A percentile compares a stretch with the other conserved stretches of the same genome.
phyloP scores from a whole-genome alignment of 805 yeast species.

The Cyberlindnera lachancei region DNA sequence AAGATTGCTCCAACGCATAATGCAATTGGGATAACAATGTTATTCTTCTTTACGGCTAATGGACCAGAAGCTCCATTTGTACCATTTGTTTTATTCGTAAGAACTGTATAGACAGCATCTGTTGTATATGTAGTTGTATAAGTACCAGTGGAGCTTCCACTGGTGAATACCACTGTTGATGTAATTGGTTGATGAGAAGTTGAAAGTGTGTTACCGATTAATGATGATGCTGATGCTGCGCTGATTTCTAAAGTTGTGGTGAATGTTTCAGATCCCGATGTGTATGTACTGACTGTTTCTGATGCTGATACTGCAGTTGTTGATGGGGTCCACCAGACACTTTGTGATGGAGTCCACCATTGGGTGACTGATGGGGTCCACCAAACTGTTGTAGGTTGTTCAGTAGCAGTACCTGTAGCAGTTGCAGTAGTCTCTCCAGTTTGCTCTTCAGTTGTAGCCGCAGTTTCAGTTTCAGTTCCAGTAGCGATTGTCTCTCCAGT shows the following conservation, averaged over 20 bases:
- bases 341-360: conserved; percentile 10
- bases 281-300: background rate
- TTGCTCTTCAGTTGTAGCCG: background rate
- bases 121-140: conserved; percentile 11
- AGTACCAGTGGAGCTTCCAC: conserved; percentile 12
- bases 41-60: conserved; percentile 2
- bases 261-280: conserved; percentile 1
- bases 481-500: too few species aligned
- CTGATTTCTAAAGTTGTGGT: background rate
- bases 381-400: conserved; percentile 10
- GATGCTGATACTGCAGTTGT: background rate
- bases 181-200: conserved; percentile 9
- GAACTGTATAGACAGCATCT: conserved; percentile 7
- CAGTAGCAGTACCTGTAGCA: background rate
- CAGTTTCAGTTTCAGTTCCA: too few species aligned
- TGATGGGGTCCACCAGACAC: conserved; percentile 11
- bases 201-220: conserved; percentile 1
- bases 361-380: conserved; percentile 8
- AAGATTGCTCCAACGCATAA: conserved; percentile 10
- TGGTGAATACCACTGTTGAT: conserved; percentile 7
- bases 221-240: background rate
- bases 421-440: background rate
- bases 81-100: conserved; percentile 9
- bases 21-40: conserved; percentile 6
- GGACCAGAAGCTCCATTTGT: conserved; percentile 9